These are phyloP conservation scores for Chlorophyllum brunneum DNA, from an alignment of 768 basidiomycete genomes.

Conservation along the genomic window DNA sequence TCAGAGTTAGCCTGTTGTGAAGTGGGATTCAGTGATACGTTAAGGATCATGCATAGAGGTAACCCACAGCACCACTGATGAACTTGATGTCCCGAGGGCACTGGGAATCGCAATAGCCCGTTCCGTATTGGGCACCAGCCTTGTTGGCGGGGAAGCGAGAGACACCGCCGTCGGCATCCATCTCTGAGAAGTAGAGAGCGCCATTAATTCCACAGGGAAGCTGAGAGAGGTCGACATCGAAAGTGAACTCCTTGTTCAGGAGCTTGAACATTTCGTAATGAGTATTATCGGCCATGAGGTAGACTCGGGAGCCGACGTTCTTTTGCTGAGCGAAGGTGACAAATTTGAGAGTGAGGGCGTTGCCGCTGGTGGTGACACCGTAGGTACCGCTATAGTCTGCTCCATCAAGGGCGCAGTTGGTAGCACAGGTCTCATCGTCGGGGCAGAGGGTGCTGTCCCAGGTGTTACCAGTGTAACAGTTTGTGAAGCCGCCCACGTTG, in stretches of 20 bases:
- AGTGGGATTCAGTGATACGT: neutral
- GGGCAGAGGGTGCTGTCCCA: conserved; percentile 10
- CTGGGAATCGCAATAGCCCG: conserved; percentile 14
- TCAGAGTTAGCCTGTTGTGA: conserved; percentile 13
- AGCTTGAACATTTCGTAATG: conserved; percentile 13
- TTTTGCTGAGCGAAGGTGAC: conserved; percentile 8
- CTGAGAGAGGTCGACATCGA: conserved; percentile 14
- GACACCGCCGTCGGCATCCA: conserved; percentile 13
- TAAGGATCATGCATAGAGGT: too few species aligned
- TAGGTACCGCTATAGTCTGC: conserved; percentile 12
- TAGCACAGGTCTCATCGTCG: conserved; percentile 5
- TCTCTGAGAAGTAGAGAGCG: conserved; percentile 13
- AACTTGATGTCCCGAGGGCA: conserved; percentile 16
- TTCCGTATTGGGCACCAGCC: conserved; percentile 15
- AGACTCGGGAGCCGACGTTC: conserved; percentile 13
- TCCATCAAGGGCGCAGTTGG: conserved; percentile 11
- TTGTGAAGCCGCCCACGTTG: conserved; percentile 4
- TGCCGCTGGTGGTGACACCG: conserved; percentile 13
- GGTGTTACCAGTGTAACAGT: conserved; percentile 14
- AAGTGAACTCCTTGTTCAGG: conserved; percentile 15
- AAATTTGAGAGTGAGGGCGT: conserved; percentile 14
- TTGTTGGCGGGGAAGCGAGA: conserved; percentile 2
- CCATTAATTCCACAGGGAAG: conserved; percentile 15
- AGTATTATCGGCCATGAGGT: conserved; percentile 11
- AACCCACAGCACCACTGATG: conserved; percentile 11